Evolutionary conservation across 306 rosid genomes (phyloP).

Genomic region (Mimosa bimucronata): DNA sequence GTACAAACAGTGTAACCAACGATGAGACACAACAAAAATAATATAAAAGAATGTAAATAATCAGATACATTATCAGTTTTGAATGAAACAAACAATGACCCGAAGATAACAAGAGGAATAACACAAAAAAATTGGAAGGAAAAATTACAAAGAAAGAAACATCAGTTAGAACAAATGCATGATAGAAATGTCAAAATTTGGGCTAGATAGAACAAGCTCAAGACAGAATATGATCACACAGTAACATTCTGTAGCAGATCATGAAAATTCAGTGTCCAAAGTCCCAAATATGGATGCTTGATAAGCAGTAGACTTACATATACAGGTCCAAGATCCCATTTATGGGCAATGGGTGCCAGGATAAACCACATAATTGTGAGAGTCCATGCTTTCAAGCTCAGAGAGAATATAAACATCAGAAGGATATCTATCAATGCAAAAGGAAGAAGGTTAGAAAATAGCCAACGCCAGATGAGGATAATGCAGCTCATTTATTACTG

Average conservation of each 20-base stretch:
- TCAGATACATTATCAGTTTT: slow-evolving; percentile 10
- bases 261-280: slow-evolving; percentile 10
- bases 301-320: slow-evolving; percentile 60
- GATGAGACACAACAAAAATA: not conserved
- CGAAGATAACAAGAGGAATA: not conserved
- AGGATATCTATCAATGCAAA: slow-evolving; percentile 71
- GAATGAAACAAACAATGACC: not conserved
- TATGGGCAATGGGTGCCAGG: slow-evolving; percentile 89
- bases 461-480: slow-evolving; percentile 23
- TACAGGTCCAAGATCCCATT: slow-evolving; percentile 86
- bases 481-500: slow-evolving; percentile 1
- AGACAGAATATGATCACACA: slow-evolving; percentile 28
- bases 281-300: slow-evolving; percentile 16
- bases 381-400: slow-evolving; percentile 81
- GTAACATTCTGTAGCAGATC: slow-evolving; percentile 15
- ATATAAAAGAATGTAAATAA: not conserved
- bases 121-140: not conserved
- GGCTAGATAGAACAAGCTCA: slow-evolving; percentile 1
- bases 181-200: not conserved
- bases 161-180: not conserved
- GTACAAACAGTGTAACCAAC: slow-evolving; percentile 35
- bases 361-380: slow-evolving; percentile 80
- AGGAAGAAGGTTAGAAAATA: slow-evolving; percentile 43
- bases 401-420: slow-evolving; percentile 85
- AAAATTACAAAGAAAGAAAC: not conserved